phyloP scores from a whole-genome alignment of 2,329 filamentous ascomycete genomes.

The Graphiopsis chlorocephala region DNA sequence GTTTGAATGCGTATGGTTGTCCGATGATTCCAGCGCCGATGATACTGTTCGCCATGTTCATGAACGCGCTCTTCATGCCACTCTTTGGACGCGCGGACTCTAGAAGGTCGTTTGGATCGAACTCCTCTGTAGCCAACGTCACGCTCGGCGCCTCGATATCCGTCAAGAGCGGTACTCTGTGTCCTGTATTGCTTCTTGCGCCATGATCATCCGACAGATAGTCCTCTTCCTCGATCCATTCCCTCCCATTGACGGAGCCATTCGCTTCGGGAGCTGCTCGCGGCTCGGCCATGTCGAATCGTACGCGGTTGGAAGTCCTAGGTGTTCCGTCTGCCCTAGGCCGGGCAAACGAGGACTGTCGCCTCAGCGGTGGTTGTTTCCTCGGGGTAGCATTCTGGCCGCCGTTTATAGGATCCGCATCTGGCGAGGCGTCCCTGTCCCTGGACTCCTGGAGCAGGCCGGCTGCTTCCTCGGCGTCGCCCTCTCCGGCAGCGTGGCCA shows the following conservation, averaged over 20 bases:
- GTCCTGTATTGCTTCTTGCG: conserved; percentile 42
- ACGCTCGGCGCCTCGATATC: conserved; percentile 79
- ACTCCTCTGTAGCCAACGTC: conserved; percentile 63
- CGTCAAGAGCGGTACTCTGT: conserved; percentile 69
- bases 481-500: conserved; percentile 20
- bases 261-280: conserved; percentile 25
- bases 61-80: conserved; percentile 82
- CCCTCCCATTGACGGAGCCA: conserved; percentile 24
- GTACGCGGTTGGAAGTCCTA: conserved; percentile 68
- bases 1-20: conserved; percentile 92
- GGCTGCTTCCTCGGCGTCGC: conserved; percentile 28
- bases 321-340: conserved; percentile 51
- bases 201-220: conserved; percentile 48
- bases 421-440: conserved; percentile 26
- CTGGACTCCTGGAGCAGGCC: conserved; percentile 28
- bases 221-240: conserved; percentile 60
- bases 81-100: conserved; percentile 74
- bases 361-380: conserved; percentile 12
- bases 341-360: conserved; percentile 47
- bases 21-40: conserved; percentile 72
- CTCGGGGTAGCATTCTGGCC: conserved; percentile 19
- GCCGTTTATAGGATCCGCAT: conserved; percentile 25
- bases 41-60: conserved; percentile 99
- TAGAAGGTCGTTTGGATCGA: conserved; percentile 57
- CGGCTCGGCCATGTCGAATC: conserved; percentile 59